Conservation (phyloP, 2,329 filamentous ascomycete genomes). For the Diaporthe ampelina region DNA sequence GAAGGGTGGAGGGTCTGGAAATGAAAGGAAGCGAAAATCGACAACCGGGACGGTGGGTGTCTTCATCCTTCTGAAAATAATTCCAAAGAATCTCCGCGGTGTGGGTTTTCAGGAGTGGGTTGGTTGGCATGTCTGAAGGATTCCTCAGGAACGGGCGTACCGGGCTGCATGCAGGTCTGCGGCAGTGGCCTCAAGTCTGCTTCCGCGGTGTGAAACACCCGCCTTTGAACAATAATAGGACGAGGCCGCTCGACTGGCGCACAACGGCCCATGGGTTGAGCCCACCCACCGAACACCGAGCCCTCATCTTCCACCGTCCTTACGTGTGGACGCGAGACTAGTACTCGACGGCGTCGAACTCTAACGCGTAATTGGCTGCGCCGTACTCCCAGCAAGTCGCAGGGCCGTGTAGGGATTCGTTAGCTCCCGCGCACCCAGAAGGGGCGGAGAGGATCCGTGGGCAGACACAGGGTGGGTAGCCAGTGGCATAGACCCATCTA, state of each 20-base stretch:
- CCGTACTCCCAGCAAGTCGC: neutral
- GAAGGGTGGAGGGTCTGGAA: conserved; percentile 7
- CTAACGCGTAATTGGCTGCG: conserved; percentile 1
- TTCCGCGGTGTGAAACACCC: conserved; percentile 5
- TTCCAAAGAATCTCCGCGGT: neutral
- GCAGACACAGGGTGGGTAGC: conserved; percentile 1
- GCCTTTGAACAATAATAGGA: conserved; percentile 2
- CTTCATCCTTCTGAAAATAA: neutral
- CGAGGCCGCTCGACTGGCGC: conserved; percentile 8
- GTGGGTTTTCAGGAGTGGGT: neutral
- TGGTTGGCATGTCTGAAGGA: neutral
- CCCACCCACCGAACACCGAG: conserved; percentile 7
- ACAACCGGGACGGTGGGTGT: neutral
- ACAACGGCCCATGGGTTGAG: neutral
- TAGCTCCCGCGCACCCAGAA: conserved; percentile 19
- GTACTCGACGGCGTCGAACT: conserved; percentile 12
- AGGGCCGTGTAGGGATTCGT: neutral
- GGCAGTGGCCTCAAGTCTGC: conserved; percentile 9
- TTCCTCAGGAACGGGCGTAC: neutral
- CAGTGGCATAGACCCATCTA: conserved; percentile 10
- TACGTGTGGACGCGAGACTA: neutral
- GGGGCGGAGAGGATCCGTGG: conserved; percentile 28
- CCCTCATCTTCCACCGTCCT: neutral
- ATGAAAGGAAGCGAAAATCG: neutral
- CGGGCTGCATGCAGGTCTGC: conserved; percentile 15